Base-by-base conservation (phyloP, 495 filamentous ascomycete genomes). In the Beverwykella pulmonaria region DNA sequence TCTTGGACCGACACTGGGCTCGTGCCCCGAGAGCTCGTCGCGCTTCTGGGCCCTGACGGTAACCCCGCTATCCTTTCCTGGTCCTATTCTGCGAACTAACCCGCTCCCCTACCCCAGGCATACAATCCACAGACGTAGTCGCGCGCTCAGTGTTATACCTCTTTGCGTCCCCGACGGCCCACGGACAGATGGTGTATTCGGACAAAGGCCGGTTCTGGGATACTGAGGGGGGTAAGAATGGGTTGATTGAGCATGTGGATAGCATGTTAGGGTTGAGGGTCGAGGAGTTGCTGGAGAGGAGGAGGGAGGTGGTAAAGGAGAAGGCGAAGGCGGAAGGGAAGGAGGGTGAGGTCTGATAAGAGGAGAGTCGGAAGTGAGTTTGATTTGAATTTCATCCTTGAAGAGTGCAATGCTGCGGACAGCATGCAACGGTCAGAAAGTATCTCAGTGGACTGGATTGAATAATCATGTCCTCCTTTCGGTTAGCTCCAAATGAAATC, bases 1-100 rank as follows among this genome's bases (percentile, higher is more conserved):
- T 39, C 39, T 53, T 76, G 72, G 74, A 76, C 74, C 5, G 59
- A 26, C 1, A 73, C 74, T 0, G 65, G 65, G 20, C 57, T 76
- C 30, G 54, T 75, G 2, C 68, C 71, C 1, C 5, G n/a, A 1
- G 25, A 20, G 0, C 12, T 67, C 17, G 26, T 73, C 27, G 44
- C 57, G 4, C 44, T 30, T 0, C 27, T 69, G 15, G 60, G 52
- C 5, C 53, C 48, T 14, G 46, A 53, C 0, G 30, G 12, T 34
- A 34, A 12, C 12, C 32, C 12, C 32, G n/a, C 32, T 34, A 5
- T 34, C 32, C 32, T 34, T 34, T 34, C 32, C 32, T 34, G 5
- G 5, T 34, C 12, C 12, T 34, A 5, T 34, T 34, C 32, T 34
- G 32, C 32, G 32, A 12, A 34, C 32, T 34, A 34, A 34, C 32